These are phyloP conservation scores for Ogataea polymorpha DNA, from an alignment of 805 yeast genomes.

Conservation along the genomic window DNA sequence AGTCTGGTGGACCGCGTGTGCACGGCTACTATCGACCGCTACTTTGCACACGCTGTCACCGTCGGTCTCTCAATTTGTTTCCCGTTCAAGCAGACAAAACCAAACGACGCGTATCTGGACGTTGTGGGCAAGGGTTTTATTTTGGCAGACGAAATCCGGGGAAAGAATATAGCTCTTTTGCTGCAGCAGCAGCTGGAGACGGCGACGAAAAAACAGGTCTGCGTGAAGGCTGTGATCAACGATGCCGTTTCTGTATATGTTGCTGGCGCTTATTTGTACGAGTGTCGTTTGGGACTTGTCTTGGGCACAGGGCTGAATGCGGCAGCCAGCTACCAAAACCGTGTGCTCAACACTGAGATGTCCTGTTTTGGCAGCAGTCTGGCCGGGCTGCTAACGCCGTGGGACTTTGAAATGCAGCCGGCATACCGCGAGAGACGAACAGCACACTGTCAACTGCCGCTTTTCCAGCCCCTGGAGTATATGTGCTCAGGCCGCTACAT, in stretches of 20 bases:
- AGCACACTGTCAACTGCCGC: constrained; percentile 4
- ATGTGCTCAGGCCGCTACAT: constrained; percentile 55
- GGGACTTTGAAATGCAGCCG: constrained; percentile 34
- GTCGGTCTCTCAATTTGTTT: constrained; percentile 58
- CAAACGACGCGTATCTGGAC: constrained; percentile 44
- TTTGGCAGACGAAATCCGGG: constrained; percentile 40
- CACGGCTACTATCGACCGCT: constrained; percentile 20
- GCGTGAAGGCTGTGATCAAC: constrained; percentile 49
- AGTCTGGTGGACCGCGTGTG: constrained; percentile 39
- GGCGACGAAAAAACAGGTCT: constrained; percentile 29
- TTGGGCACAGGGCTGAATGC: constrained; percentile 69
- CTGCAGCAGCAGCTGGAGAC: constrained; percentile 35
- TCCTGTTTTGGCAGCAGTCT: constrained; percentile 51
- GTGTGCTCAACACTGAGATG: constrained; percentile 48
- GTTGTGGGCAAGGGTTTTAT: constrained; percentile 63
- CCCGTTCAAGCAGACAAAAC: constrained; percentile 42
- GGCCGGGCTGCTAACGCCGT: constrained; percentile 36
- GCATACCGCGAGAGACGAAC: background rate
- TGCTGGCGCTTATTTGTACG: constrained; percentile 40
- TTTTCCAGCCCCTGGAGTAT: constrained; percentile 55
- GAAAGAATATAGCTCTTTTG: constrained; percentile 40
- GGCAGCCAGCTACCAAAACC: constrained; percentile 37
- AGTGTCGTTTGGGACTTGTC: constrained; percentile 51
- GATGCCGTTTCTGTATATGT: constrained; percentile 64
- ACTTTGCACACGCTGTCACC: constrained; percentile 22